Conservation (phyloP, 495 filamentous ascomycete species). For the Penicillium herquei region DNA sequence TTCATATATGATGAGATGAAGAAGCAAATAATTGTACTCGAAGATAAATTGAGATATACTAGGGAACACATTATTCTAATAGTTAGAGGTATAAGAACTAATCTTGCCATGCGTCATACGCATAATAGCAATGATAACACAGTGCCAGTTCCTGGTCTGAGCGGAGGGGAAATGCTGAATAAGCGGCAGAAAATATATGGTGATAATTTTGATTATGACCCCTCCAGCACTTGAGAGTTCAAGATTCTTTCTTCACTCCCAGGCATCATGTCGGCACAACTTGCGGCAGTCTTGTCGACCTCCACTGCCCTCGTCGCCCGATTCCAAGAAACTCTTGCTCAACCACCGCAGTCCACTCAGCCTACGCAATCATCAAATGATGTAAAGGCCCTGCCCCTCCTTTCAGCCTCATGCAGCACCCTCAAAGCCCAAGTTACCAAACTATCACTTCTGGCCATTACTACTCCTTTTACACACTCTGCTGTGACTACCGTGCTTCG, state of each 20-base stretch:
- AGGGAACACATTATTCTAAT: too few species aligned
- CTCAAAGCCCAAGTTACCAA: constrained; percentile 83
- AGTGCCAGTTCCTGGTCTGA: too few species aligned
- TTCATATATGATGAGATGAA: too few species aligned
- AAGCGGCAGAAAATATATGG: background rate
- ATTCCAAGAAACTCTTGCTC: constrained; percentile 38
- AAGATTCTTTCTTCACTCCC: background rate
- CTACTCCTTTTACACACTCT: constrained; percentile 75
- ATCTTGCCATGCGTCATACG: too few species aligned
- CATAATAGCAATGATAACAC: too few species aligned
- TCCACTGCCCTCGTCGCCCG: constrained; percentile 33
- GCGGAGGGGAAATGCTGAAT: background rate
- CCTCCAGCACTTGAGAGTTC: background rate
- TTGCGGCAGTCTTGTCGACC: constrained; percentile 31
- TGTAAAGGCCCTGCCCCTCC: constrained; percentile 53
- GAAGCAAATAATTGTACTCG: too few species aligned
- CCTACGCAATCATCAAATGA: constrained; percentile 32
- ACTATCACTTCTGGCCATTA: constrained; percentile 79
- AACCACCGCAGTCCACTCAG: constrained; percentile 17
- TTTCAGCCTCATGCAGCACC: constrained; percentile 61
- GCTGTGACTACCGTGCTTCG: constrained; percentile 66
- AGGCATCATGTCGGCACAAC: constrained; percentile 38
- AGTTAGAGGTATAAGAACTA: too few species aligned
- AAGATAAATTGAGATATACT: too few species aligned
- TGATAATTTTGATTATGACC: background rate